phyloP scores from a whole-genome alignment of 2,329 filamentous ascomycete species.

The Fusarium verrucosum region DNA sequence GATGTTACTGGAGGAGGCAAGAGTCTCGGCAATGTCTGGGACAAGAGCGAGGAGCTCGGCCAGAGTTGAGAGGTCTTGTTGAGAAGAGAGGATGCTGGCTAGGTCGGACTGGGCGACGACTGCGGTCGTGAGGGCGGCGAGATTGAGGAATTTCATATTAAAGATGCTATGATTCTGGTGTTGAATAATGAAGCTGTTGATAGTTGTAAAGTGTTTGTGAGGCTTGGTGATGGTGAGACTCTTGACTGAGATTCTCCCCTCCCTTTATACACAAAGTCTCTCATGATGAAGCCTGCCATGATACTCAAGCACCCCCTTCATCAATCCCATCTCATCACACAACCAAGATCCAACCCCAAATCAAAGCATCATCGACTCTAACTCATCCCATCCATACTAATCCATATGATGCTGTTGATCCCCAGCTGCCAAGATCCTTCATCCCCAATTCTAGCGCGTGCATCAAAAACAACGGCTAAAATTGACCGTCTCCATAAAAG shows the following conservation, averaged over 20 bases:
- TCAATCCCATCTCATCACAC: neutral
- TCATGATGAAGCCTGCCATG: neutral
- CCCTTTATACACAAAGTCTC: slow-evolving; percentile 18
- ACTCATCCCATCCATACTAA: neutral
- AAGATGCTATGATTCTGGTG: neutral
- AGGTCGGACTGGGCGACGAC: slow-evolving; percentile 30
- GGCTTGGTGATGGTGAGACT: slow-evolving; percentile 1
- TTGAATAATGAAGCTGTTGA: neutral
- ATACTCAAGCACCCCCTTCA: neutral
- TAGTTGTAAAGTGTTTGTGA: neutral
- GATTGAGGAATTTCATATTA: slow-evolving; percentile 26
- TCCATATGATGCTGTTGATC: neutral
- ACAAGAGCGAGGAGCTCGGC: slow-evolving; percentile 33
- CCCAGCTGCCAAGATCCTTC: neutral
- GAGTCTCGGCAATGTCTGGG: slow-evolving; percentile 44
- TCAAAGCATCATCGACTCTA: slow-evolving; percentile 30
- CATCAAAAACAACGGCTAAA: slow-evolving; percentile 18
- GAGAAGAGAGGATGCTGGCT: slow-evolving; percentile 27
- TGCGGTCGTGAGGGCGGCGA: slow-evolving; percentile 23
- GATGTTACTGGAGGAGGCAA: slow-evolving; percentile 47
- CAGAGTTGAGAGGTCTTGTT: slow-evolving; percentile 28
- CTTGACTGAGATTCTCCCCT: neutral
- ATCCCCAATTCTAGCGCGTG: neutral
- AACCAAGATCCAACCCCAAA: neutral
- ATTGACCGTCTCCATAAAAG: slow-evolving; percentile 30